phyloP scores from a whole-genome alignment of 2,329 filamentous ascomycete species.

The Alternaria angustiovoidea region DNA sequence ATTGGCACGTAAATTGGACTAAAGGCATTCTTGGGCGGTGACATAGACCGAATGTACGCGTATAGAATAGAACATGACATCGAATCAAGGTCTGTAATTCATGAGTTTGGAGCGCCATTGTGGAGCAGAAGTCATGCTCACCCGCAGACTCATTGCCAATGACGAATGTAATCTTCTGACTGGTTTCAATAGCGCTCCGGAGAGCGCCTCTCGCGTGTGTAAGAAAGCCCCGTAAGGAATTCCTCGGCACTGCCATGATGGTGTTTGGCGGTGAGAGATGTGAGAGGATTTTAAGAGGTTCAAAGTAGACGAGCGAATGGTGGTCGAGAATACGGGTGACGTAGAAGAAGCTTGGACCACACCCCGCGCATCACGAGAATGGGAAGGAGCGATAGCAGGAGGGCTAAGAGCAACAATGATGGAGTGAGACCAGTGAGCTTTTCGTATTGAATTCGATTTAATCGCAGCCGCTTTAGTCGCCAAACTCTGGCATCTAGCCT shows the following conservation, averaged over 20 bases:
- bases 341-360: conserved; percentile 24
- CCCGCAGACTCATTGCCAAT: conserved; percentile 64
- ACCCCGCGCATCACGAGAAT: conserved; percentile 15
- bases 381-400: conserved; percentile 1
- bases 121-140: conserved; percentile 26
- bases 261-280: conserved; percentile 23
- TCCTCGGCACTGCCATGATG: conserved; percentile 55
- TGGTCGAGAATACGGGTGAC: conserved; percentile 19
- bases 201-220: conserved; percentile 55
- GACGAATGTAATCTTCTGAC: conserved; percentile 57
- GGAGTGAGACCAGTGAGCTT: not conserved
- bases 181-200: conserved; percentile 50
- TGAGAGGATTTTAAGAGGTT: conserved; percentile 4
- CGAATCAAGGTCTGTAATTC: conserved; percentile 75
- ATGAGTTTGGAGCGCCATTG: conserved; percentile 16
- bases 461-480: not conserved
- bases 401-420: not conserved
- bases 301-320: conserved; percentile 5
- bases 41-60: conserved; percentile 74
- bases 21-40: conserved; percentile 56
- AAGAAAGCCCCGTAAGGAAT: conserved; percentile 58
- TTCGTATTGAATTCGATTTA: not conserved
- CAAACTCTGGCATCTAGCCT: not conserved
- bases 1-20: conserved; percentile 72
- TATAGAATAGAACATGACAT: conserved; percentile 77